Base-by-base conservation (phyloP, 805 yeast species). In the Priceomyces fermenticarens region DNA sequence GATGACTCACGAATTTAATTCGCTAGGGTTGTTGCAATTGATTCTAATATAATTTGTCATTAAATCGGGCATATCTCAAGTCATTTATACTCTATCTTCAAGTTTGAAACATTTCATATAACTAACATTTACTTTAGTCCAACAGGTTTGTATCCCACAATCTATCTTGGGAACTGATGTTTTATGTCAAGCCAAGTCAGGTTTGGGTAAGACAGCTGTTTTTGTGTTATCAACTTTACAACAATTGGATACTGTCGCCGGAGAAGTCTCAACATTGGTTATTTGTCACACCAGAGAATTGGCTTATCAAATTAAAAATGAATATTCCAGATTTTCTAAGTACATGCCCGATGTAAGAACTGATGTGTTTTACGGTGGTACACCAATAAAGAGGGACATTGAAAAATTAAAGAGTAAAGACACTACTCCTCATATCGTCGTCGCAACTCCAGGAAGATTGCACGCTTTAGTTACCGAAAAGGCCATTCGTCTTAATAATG, bases 201-300 rank as follows among this genome's bases (percentile, higher is more conserved):
- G 99, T 85, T 78, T 93, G 54, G 99, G 99, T 83, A 91, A 91
- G 69, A 91, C 99, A 45, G 99, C 99, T 35, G 98, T 91, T 42
- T 91, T 91, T 57, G 98, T 91, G 45, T 77, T 91, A 58, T 87
- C 97, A 17, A 91, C 99, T 47, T 78, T 91, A 62, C 98, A 91
- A 72, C 97, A 91, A 73, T 77, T 91, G 60, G 98, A 93, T 60
- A 98, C 99, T 35, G 88, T 91, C 53, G 88, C 95, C 46, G 99
- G 98, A 60, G 98, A 91, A 70, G 85, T 93, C 49, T 81, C 96
- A 40, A 91, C 95, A 41, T 75, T 93, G 58, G 98, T 91, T 36
- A 81, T 91, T 54, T 93, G 98, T 74, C 97, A 93, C 73, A 95
- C 99, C 47, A 88, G 99, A 77, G 99, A 91, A 74, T 78, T 91